Base-by-base conservation (phyloP, 2,329 filamentous ascomycete species). In the Phialocephala subalpina region DNA sequence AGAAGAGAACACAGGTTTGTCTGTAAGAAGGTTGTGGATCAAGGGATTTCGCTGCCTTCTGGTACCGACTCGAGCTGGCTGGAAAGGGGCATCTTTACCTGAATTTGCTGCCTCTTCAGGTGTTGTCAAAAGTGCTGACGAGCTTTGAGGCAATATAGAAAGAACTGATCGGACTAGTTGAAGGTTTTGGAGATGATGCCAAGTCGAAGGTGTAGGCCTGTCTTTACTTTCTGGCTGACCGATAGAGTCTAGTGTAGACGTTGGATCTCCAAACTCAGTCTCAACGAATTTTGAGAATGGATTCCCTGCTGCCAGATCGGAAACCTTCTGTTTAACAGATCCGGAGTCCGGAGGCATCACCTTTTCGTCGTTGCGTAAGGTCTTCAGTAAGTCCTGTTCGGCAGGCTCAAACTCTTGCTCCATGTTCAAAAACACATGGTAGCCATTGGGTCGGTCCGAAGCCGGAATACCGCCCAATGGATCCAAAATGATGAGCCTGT, bases 11-110 rank as follows among this genome's bases (percentile, higher is more conserved):
- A 94, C 87, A 0, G 96, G 95, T 74, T 97, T 97, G 79, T 99
- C 96, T 1, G 96, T 99, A 11, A 99, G 85, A 1, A 99, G 87
- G 73, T 97, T 98, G 79, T 99, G 94, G 55, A 99, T 96, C 1
- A 99, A 82, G 0, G 94, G 94, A 73, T 99, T 99, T 62, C 73
- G 66, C 64, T 88, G 86, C 78, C 85, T 81, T 77, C 85, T 83
- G 61, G 86, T 88, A 64, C 82, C 82, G 65, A 88, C 82, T 58
- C 73, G 72, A 27, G 70, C 68, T 22, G 74, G 71, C 59, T 73
- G 73, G 16, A 76, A 73, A 33, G 73, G 68, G 16, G 66, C 62
- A 49, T 73, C 83, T 77, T 62, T 74, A 12, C 72, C 74, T 3
- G 76, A 77, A 56, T 80, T 78, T 29, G 94, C 93, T 16, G 94